Base-by-base conservation (phyloP, 805 yeast species). In the Danielia oregonensis region DNA sequence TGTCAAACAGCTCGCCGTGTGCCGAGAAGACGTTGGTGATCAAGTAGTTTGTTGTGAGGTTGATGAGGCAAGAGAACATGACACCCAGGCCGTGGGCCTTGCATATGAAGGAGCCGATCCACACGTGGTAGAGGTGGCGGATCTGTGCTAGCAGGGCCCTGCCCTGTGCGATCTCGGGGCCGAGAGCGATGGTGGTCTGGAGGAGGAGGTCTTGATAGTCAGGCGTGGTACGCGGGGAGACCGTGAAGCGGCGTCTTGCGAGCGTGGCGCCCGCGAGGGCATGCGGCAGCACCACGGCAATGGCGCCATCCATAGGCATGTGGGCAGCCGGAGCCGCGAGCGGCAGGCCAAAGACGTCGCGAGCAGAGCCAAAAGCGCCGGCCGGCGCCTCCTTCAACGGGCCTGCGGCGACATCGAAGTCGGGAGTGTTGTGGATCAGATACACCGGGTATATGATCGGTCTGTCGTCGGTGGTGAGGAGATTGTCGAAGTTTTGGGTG, bases 361-460 rank as follows among this genome's bases (percentile, higher is more conserved):
- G n/a, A 18, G 25, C 26, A 21, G 30, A 4, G 16, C n/a, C 29
- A 12, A 17, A 16, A 14, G 21, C 15, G 29, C 16, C 12, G 22
- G 27, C 11, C 14, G 16, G 30, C 18, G 4, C 12, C 9, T 6
- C 9, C 9, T 19, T 9, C 6, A 19, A 9, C 24, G 10, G 28
- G 22, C 12, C 24, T 4, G 28, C 12, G 8, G 28, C 24, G 11
- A 17, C 17, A 22, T 21, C 27, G 27, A 3, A 17, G 29, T 32
- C 26, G 24, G 35, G 17, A 25, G 36, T 24, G 17, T 25, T 26
- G 23, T 36, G 40, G 25, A 60, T 42, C 4, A 59, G 48, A 37
- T 65, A 65, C 10, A 65, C 57, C 1, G 70, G 70, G 36, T 65
- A 65, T 14, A 65, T 59, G 34, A 65, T 65, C 17, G 61, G 52